Evolutionary conservation across 495 filamentous ascomycete genomes (phyloP).

Genomic region (Penicillium lividum): DNA sequence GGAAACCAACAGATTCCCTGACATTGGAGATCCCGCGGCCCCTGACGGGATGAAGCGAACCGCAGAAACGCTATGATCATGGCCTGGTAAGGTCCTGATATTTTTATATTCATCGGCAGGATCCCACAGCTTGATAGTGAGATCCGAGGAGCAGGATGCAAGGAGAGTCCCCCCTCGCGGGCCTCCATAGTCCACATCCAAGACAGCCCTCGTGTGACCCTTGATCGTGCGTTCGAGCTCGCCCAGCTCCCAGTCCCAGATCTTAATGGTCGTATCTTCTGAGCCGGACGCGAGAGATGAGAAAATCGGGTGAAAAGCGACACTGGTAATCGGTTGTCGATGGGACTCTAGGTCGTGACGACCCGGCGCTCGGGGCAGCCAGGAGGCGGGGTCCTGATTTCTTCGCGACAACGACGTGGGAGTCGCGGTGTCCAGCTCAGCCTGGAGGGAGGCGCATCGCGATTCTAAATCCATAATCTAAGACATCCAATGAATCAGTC

Average conservation of each 20-base stretch:
- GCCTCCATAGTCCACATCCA: conserved; percentile 91
- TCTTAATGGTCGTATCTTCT: conserved; percentile 91
- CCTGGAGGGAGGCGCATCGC: conserved; percentile 66
- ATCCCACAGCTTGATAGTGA: conserved; percentile 97
- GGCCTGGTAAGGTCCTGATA: conserved; percentile 86
- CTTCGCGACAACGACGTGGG: conserved; percentile 74
- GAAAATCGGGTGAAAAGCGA: conserved; percentile 95
- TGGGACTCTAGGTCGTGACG: conserved; percentile 86
- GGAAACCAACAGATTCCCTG: conserved; percentile 73
- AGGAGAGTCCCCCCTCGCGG: conserved; percentile 82
- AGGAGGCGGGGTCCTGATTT: conserved; percentile 82
- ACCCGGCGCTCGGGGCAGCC: conserved; percentile 75
- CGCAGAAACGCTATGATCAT: conserved; percentile 90
- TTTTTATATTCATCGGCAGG: conserved; percentile 94
- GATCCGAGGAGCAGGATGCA: conserved; percentile 85
- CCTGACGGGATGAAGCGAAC: conserved; percentile 89
- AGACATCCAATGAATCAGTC: background rate
- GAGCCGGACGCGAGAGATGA: conserved; percentile 90
- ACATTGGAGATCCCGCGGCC: conserved; percentile 48
- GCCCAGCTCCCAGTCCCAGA: conserved; percentile 98
- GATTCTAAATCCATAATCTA: conserved; percentile 96
- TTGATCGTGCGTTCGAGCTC: conserved; percentile 91
- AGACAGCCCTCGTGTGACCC: conserved; percentile 86
- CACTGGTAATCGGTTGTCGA: conserved; percentile 75
- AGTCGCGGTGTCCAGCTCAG: conserved; percentile 82